Evolutionary conservation across 192 early-diverging fungal genomes (phyloP), one percentile per base, ranked within the genome.

Genomic region (Dissophora ornata): DNA sequence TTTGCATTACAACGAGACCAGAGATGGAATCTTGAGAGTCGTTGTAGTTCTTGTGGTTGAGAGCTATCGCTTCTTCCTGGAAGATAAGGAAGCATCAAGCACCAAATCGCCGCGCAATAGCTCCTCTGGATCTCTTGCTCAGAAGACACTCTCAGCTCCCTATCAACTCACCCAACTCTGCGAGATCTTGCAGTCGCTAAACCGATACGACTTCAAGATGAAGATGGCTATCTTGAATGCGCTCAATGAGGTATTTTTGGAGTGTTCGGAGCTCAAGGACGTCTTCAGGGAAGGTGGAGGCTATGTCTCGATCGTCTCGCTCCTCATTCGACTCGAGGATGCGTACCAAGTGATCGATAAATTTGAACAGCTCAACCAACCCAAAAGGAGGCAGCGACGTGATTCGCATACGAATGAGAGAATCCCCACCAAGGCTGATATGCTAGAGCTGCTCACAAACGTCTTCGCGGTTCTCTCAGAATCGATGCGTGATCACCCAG

Each of bases 201-300:
- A 84, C 19, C 67, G 85, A 18, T 56, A 79, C 16, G 88, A 89
- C 58, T 73, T 90, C 38, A 81, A 79, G 44, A 80, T 89, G 70
- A 86, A 87, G 52, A 69, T 85, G 33, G 85, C 87, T 13, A 85
- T 90, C 11, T 51, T 90, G 13, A 81, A 68, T 18, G 64, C 82
- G 0, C 82, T 90, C 33, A 83, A 78, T 33, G 71, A 83, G 4
- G 79, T 86, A 3, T 79, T 90, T 34, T 30, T 58, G 21, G 70
- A 82, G 9, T 86, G 83, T 46, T 65, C 82, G 0, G 74, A 79
- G 21, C 82, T 86, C 38, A 71, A 81, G 33, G 83, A 86, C 48
- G 85, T 85, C 22, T 90, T 90, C 42, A 80, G 89, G 32, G 70
- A 78, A 36, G 77, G 71, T 32, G 88, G 89, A 6, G 89, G 89